phyloP scores from a whole-genome alignment of 2,329 filamentous ascomycete species.

The Ceratocystiopsis minuta region DNA sequence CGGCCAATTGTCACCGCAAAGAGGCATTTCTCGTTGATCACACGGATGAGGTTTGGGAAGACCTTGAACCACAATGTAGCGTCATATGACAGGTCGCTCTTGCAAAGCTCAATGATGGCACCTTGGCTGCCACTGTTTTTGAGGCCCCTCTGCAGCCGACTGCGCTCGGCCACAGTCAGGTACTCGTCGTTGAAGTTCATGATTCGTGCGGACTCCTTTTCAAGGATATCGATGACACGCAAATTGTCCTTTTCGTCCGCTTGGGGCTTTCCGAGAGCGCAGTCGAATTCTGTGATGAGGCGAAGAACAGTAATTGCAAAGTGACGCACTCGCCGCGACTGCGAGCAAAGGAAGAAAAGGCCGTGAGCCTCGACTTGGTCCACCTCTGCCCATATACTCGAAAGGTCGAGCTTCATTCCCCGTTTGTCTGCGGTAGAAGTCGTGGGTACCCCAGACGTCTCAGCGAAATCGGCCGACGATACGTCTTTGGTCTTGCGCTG shows the following conservation, averaged over 20 bases:
- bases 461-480: constrained; percentile 34
- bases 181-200: constrained; percentile 88
- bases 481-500: constrained; percentile 64
- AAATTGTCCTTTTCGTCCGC: constrained; percentile 34
- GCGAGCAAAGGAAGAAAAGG: constrained; percentile 91
- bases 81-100: constrained; percentile 88
- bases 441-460: too few relatives aligned
- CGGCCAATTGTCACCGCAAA: constrained; percentile 81
- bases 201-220: constrained; percentile 72
- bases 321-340: constrained; percentile 72
- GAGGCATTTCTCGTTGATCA: constrained; percentile 78
- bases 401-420: constrained; percentile 64
- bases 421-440: constrained; percentile 39
- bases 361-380: constrained; percentile 95
- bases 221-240: constrained; percentile 78
- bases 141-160: constrained; percentile 76
- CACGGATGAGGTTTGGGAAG: constrained; percentile 83
- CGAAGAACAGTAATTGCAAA: constrained; percentile 86
- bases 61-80: constrained; percentile 94
- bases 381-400: constrained; percentile 78
- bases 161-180: constrained; percentile 79
- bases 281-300: constrained; percentile 85
- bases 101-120: constrained; percentile 81
- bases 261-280: constrained; percentile 55
- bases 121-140: constrained; percentile 69